These are phyloP conservation scores for Xerocomellus amylosporus DNA, from an alignment of 768 basidiomycete species.

Conservation along the genomic window DNA sequence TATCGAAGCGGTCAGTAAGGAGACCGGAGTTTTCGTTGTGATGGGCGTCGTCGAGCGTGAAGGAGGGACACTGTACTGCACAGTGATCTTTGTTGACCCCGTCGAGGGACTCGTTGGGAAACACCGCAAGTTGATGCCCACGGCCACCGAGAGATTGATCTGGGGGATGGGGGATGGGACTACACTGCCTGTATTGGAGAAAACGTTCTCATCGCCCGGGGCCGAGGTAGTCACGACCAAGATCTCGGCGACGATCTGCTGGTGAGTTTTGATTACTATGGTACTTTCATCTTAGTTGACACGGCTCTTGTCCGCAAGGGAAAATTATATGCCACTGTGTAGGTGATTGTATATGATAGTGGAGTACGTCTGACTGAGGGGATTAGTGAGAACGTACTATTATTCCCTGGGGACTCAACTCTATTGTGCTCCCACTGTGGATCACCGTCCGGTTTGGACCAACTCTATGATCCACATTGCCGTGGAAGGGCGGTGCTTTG, in stretches of 20 bases:
- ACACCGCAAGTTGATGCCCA: constrained; percentile 64
- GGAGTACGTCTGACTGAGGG: neutral
- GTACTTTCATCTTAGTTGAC: neutral
- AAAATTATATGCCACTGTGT: constrained; percentile 69
- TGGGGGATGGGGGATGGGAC: constrained; percentile 62
- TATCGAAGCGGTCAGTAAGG: constrained; percentile 48
- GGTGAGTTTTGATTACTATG: constrained; percentile 35
- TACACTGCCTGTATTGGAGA: constrained; percentile 49
- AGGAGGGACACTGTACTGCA: constrained; percentile 61
- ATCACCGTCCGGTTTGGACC: constrained; percentile 54
- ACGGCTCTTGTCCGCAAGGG: constrained; percentile 40
- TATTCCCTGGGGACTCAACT: constrained; percentile 58
- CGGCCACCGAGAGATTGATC: constrained; percentile 55
- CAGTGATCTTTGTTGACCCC: constrained; percentile 55
- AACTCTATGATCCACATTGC: constrained; percentile 62
- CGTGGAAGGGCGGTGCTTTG: constrained; percentile 67
- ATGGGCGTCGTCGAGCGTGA: constrained; percentile 60
- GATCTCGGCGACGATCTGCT: constrained; percentile 56
- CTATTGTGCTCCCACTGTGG: constrained; percentile 67
- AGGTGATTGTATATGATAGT: constrained; percentile 17
- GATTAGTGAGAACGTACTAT: constrained; percentile 55
- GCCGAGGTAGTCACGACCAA: constrained; percentile 37
- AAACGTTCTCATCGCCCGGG: constrained; percentile 33
- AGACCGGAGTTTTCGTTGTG: constrained; percentile 52
- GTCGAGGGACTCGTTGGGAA: constrained; percentile 52